These are phyloP conservation scores for Uncinocarpus reesii DNA, from an alignment of 2,329 filamentous ascomycete genomes.

Conservation along the genomic window DNA sequence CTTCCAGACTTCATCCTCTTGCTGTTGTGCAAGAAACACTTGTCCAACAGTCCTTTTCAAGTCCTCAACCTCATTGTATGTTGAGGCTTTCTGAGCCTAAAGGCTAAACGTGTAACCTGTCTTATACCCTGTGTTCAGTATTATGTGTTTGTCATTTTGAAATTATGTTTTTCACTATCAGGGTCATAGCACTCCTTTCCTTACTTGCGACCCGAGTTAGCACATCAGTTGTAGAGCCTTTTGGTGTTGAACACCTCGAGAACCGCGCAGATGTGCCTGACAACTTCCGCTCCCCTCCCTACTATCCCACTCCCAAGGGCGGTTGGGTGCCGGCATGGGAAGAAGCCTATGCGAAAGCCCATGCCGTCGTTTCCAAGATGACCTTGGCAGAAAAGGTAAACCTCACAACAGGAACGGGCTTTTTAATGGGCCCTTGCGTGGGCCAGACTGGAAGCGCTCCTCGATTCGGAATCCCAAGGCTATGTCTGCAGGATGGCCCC, in stretches of 20 bases:
- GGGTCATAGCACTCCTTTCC: neutral
- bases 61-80: neutral
- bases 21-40: neutral
- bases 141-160: neutral
- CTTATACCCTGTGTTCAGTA: neutral
- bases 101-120: neutral
- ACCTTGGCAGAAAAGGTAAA: slow-evolving; percentile 73
- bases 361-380: slow-evolving; percentile 60
- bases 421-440: slow-evolving; percentile 63
- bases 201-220: neutral
- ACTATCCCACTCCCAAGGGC: slow-evolving; percentile 62
- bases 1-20: neutral
- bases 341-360: slow-evolving; percentile 60
- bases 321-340: slow-evolving; percentile 61
- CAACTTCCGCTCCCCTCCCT: slow-evolving; percentile 40
- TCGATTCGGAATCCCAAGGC: slow-evolving; percentile 60
- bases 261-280: slow-evolving; percentile 5
- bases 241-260: neutral
- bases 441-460: slow-evolving; percentile 65
- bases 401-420: slow-evolving; percentile 59
- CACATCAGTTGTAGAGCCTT: slow-evolving; percentile 1
- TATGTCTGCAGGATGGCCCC: slow-evolving; percentile 63
- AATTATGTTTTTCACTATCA: neutral
- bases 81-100: neutral
- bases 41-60: neutral